Percentiles rank a stretch among this genome's conserved stretches.
Conservation (phyloP, 805 yeast species). For the Yamadazyma paraphyllophila region DNA sequence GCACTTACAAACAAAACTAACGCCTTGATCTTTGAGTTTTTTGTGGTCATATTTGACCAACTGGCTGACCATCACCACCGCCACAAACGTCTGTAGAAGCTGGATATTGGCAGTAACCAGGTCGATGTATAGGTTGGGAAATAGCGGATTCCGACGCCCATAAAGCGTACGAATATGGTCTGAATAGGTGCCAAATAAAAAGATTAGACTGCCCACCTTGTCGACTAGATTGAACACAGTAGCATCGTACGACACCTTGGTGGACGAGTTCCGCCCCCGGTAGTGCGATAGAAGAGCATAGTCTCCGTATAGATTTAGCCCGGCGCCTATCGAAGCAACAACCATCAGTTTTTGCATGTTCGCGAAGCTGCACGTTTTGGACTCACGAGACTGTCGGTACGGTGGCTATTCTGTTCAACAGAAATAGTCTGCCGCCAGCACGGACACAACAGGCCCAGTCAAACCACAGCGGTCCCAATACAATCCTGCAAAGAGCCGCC, state of each 20-base stretch:
- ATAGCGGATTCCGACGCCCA: slow-evolving; percentile 7
- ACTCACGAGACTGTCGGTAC: too few relatives aligned
- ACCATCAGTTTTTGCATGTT: too few relatives aligned
- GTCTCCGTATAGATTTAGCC: slow-evolving; percentile 5
- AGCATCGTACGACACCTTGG: slow-evolving; percentile 39
- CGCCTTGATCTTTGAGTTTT: slow-evolving; percentile 9
- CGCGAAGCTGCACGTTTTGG: too few relatives aligned
- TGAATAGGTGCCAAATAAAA: not conserved
- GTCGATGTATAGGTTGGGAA: slow-evolving; percentile 4
- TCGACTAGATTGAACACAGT: slow-evolving; percentile 18
- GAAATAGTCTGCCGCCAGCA: too few relatives aligned
- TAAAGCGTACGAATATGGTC: slow-evolving; percentile 1
- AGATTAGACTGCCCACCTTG: not conserved
- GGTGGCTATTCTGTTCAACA: too few relatives aligned
- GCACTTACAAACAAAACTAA: slow-evolving; percentile 3
- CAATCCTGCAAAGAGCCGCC: too few relatives aligned
- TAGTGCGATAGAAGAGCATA: slow-evolving; percentile 14
- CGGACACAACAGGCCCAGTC: too few relatives aligned
- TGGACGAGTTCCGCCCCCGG: slow-evolving; percentile 27
- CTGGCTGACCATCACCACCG: slow-evolving; percentile 3
- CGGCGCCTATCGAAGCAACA: not conserved
- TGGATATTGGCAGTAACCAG: not conserved
- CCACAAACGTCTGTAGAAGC: slow-evolving; percentile 3
- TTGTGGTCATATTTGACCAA: slow-evolving; percentile 5
- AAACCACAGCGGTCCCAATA: too few relatives aligned